Evolutionary conservation across 257 asterid genomes (phyloP).

Genomic region (Anisodus tanguticus): DNA sequence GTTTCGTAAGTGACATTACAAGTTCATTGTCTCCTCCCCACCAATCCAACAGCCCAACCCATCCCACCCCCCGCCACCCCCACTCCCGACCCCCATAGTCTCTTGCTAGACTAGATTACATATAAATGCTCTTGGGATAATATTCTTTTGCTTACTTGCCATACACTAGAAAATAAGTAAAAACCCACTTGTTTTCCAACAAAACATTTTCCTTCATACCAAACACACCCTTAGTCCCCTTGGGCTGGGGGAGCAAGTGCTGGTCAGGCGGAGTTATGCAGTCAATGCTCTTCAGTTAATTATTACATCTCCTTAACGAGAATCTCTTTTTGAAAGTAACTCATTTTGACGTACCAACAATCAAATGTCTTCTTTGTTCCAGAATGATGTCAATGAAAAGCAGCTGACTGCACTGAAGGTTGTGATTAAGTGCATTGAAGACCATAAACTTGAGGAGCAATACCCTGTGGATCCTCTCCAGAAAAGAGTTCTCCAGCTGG

Average conservation of each 20-base stretch:
- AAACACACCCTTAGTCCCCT: neutral
- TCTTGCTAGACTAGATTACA: too few species aligned
- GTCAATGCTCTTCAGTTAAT: neutral
- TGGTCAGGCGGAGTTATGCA: neutral
- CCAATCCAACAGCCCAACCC: too few species aligned
- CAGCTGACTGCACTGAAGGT: constrained; percentile 90
- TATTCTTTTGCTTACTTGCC: too few species aligned
- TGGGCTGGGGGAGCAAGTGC: neutral
- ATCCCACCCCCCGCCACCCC: too few species aligned
- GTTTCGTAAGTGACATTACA: too few species aligned
- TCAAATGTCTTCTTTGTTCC: constrained; percentile 33
- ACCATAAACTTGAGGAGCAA: constrained; percentile 74
- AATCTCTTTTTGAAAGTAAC: neutral
- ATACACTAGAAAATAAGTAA: too few species aligned
- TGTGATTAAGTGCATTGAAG: constrained; percentile 88
- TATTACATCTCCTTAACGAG: neutral
- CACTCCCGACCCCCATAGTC: too few species aligned
- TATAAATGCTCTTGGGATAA: too few species aligned
- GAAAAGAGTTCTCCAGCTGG: constrained; percentile 73
- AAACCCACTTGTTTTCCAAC: too few species aligned
- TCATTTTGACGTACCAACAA: neutral
- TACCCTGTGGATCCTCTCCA: constrained; percentile 86
- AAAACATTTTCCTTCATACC: too few species aligned
- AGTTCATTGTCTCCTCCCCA: too few species aligned
- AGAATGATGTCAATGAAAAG: constrained; percentile 81